Base-by-base conservation (phyloP, 139 green algal genomes). In the Chlamydomonas incerta region DNA sequence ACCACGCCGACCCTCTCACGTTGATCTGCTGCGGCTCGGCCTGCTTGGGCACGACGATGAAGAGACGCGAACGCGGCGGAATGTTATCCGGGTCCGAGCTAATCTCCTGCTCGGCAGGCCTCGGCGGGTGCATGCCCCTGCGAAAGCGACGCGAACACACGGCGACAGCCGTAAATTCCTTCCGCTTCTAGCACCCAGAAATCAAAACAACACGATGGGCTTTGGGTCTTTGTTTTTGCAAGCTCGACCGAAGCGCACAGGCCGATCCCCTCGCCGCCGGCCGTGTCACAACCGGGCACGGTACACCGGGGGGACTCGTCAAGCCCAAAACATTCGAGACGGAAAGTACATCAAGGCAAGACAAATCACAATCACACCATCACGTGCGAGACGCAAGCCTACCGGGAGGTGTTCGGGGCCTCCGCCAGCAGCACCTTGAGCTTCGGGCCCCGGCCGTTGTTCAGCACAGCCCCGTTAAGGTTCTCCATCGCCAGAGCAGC, bases 351-450 rank as follows among this genome's bases (percentile, higher is more conserved):
- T 60, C 55, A 60, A 24, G 55, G 2, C 55, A 24, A 21, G 55
- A 60, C 13, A 6, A 20, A 50, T 50, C n/a, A 50, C 6, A 50
- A 13, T 50, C 55, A 24, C 55, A 60, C 11, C 8, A 6, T 2
- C 8, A 20, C 8, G 55, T 10, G 60, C 60, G 60, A 33, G 24
- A 13, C 2, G 5, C 6, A 6, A 2, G 20, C 67, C 1, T 21
- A 85, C 79, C 79, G 72, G 11, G 79, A 85, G 20, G 79, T 85
- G 41, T 87, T 93, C 24, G 94, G 94, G 41, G 95, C 93, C 82
- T 98, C 96, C 29, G 96, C 96, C 34, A 98, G 87, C 82, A 98
- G 91, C 15, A 98, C 96, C 89, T 98, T 98, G 37, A 98, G 90
- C 84, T 96, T 95, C 29, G 96, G 95, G 29, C 95, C 95, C 20